Percentiles rank a stretch among this genome's conserved stretches.
Evolutionary conservation across 192 early-diverging fungal species (phyloP).

Genomic region (Jimgerdemannia lactiflua): DNA sequence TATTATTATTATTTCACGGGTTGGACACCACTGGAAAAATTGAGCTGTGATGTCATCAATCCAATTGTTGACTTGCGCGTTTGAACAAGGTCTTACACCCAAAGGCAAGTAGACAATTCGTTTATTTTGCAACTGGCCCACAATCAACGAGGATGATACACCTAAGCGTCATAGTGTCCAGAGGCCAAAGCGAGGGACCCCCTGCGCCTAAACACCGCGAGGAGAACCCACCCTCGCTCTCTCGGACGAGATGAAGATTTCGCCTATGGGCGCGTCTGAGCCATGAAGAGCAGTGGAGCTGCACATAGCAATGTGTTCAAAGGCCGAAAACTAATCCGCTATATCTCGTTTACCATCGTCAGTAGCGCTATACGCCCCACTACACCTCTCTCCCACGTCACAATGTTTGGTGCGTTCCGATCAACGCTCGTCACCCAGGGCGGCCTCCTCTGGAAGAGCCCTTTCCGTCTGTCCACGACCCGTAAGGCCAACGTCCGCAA

Average conservation of each 20-base stretch:
- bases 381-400: not conserved
- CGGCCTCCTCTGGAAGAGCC: constrained; percentile 51
- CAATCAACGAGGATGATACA: not conserved
- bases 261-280: not conserved
- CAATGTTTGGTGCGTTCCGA: constrained; percentile 60
- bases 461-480: constrained; percentile 69
- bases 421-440: constrained; percentile 46
- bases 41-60: too few species aligned
- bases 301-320: too few species aligned
- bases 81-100: too few species aligned
- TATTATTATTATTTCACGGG: too few species aligned
- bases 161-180: not conserved
- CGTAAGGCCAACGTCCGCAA: constrained; percentile 87
- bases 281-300: not conserved
- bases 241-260: constrained; percentile 2
- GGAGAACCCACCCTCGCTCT: not conserved
- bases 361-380: not conserved
- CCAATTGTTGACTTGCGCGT: too few species aligned
- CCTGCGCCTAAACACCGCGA: not conserved
- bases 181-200: not conserved
- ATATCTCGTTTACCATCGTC: too few species aligned
- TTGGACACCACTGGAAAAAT: too few species aligned
- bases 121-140: too few species aligned
- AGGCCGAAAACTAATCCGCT: too few species aligned
- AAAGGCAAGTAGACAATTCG: too few species aligned